A percentile compares a stretch with the other conserved stretches of the same genome.
Conservation (phyloP, 2,329 filamentous ascomycete genomes). For the Penicillium palitans region DNA sequence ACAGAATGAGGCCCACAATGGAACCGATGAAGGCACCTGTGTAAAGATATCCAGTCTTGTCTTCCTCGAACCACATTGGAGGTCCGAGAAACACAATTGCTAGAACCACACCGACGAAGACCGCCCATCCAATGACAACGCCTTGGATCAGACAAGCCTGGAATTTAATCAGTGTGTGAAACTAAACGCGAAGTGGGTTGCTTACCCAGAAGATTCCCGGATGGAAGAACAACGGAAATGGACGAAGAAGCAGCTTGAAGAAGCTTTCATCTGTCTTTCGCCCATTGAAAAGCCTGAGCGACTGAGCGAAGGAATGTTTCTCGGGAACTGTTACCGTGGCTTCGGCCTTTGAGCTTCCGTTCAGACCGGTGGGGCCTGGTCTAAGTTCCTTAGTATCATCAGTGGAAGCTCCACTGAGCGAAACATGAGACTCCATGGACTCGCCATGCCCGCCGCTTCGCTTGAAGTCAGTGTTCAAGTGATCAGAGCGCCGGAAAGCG, state of each 20-base stretch:
- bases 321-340: slow-evolving; percentile 35
- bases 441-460: slow-evolving; percentile 33
- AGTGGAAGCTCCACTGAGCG: slow-evolving; percentile 9
- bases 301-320: slow-evolving; percentile 59
- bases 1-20: slow-evolving; percentile 72
- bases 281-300: slow-evolving; percentile 72
- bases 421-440: slow-evolving; percentile 15
- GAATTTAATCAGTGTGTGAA: slow-evolving; percentile 10
- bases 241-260: slow-evolving; percentile 64
- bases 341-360: slow-evolving; percentile 13
- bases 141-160: slow-evolving; percentile 74
- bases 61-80: slow-evolving; percentile 78
- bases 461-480: slow-evolving; percentile 68
- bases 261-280: slow-evolving; percentile 78
- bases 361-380: neutral
- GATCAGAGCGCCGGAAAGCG: slow-evolving; percentile 66
- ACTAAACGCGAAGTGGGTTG: slow-evolving; percentile 28
- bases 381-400: slow-evolving; percentile 13
- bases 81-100: slow-evolving; percentile 79
- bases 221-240: slow-evolving; percentile 79
- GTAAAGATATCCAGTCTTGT: slow-evolving; percentile 83
- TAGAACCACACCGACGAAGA: slow-evolving; percentile 82
- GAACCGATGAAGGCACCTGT: slow-evolving; percentile 83
- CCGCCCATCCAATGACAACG: slow-evolving; percentile 90
- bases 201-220: slow-evolving; percentile 76